These are phyloP conservation scores for Astrocystis sublimbata DNA, from an alignment of 495 filamentous ascomycete species.

Conservation along the genomic window DNA sequence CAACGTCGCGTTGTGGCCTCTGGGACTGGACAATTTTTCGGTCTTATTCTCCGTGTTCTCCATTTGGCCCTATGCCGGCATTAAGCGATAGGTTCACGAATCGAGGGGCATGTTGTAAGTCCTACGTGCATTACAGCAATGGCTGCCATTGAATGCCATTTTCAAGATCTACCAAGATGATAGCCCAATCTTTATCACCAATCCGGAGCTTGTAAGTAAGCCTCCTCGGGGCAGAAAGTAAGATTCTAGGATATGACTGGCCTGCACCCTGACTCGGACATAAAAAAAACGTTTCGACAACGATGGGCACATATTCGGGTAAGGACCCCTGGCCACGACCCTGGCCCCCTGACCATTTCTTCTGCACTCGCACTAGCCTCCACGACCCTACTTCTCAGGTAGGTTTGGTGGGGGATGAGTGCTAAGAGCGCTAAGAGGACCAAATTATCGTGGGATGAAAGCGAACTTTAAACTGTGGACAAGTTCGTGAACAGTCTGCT, in stretches of 20 bases:
- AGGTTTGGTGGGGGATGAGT: background rate
- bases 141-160: background rate
- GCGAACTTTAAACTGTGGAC: conserved; percentile 3
- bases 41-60: background rate
- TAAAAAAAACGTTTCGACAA: background rate
- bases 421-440: background rate
- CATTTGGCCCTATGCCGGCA: background rate
- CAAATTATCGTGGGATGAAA: background rate
- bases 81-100: background rate
- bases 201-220: too few relatives aligned
- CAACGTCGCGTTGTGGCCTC: background rate
- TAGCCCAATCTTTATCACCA: background rate
- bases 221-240: background rate
- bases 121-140: background rate
- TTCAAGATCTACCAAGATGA: background rate
- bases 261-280: background rate
- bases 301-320: conserved; percentile 3
- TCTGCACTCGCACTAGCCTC: background rate
- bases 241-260: background rate
- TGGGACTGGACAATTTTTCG: background rate
- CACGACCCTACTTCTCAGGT: too few relatives aligned
- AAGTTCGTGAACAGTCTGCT: background rate
- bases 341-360: background rate
- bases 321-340: background rate
- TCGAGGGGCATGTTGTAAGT: background rate